Percentiles rank a stretch among this genome's conserved stretches.
Evolutionary conservation across 495 filamentous ascomycete genomes (phyloP).

Genomic region (Penicillium turbatum): DNA sequence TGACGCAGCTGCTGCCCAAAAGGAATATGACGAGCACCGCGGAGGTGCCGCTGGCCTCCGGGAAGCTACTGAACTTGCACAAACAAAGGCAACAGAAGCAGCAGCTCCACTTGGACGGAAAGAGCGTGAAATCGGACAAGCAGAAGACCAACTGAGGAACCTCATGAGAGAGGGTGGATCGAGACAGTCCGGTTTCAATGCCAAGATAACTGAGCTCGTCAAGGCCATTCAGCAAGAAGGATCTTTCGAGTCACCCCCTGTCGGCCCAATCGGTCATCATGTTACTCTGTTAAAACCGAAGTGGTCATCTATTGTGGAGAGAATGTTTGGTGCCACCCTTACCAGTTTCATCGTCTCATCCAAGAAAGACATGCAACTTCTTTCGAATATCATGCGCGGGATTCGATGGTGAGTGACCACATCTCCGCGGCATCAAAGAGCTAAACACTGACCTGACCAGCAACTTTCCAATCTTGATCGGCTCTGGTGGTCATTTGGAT

Average conservation of each 20-base stretch:
- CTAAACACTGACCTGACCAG: conserved; percentile 24
- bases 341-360: conserved; percentile 76
- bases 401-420: conserved; percentile 44
- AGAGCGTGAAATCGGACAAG: conserved; percentile 37
- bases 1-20: conserved; percentile 30
- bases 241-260: conserved; percentile 63
- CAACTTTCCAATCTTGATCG: conserved; percentile 62
- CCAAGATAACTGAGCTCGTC: conserved; percentile 59
- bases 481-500: conserved; percentile 54
- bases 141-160: conserved; percentile 43
- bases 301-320: conserved; percentile 84
- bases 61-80: conserved; percentile 35
- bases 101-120: conserved; percentile 26
- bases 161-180: conserved; percentile 51
- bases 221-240: conserved; percentile 60
- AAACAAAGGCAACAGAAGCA: conserved; percentile 27
- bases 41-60: conserved; percentile 20
- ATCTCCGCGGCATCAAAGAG: not conserved
- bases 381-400: conserved; percentile 59
- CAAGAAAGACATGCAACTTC: conserved; percentile 60
- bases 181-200: conserved; percentile 53
- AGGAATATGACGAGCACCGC: conserved; percentile 31
- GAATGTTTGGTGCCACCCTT: conserved; percentile 58
- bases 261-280: conserved; percentile 78
- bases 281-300: conserved; percentile 70